These are phyloP conservation scores for Sporobolus alterniflorus DNA, from an alignment of 202 grass and related monocot genomes.

Conservation along the genomic window DNA sequence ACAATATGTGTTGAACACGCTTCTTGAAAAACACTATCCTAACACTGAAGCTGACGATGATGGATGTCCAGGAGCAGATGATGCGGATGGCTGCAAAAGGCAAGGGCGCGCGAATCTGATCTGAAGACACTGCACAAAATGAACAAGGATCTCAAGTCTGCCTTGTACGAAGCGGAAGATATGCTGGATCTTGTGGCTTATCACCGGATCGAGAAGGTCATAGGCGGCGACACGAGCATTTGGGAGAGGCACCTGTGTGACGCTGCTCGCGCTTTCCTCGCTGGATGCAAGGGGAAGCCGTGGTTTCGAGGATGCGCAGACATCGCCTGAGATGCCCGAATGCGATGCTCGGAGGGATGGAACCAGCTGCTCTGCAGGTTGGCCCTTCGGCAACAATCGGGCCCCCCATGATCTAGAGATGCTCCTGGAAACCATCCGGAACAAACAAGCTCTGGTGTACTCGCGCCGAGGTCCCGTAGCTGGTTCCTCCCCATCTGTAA, in stretches of 20 bases:
- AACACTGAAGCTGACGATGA: background rate
- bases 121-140: background rate
- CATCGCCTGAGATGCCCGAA: too few species aligned
- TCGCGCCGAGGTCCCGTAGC: background rate
- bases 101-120: background rate
- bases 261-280: too few species aligned
- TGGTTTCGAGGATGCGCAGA: background rate
- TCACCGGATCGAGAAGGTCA: background rate
- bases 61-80: background rate
- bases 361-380: too few species aligned
- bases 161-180: slow-evolving; percentile 8
- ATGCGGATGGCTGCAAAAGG: background rate
- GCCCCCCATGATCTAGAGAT: too few species aligned
- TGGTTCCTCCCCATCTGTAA: background rate
- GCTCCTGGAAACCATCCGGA: too few species aligned
- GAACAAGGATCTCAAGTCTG: background rate
- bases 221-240: background rate
- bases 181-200: background rate
- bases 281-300: too few species aligned
- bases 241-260: background rate
- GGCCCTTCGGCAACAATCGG: too few species aligned
- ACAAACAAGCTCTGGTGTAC: too few species aligned
- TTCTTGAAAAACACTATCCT: too few species aligned
- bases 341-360: too few species aligned
- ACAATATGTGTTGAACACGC: too few species aligned